Evolutionary conservation across 345 rosid genomes (phyloP), one percentile per base, ranked within the genome.

Genomic region (Euclidium syriacum): DNA sequence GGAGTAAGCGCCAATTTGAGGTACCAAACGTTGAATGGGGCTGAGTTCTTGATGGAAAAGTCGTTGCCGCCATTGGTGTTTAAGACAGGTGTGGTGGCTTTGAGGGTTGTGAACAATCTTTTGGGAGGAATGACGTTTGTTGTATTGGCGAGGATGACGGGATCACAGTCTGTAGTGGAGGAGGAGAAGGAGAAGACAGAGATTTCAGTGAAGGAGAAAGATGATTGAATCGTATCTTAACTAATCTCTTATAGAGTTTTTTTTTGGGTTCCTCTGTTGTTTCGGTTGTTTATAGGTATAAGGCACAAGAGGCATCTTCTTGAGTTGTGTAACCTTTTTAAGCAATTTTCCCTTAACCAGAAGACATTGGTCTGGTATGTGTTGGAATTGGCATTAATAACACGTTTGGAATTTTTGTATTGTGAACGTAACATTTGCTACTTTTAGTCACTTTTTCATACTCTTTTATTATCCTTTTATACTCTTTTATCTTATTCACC

Each of bases 51-150:
- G 64, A 35, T 90, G 65, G 99, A 70, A 2, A 86, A 81, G 34
- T 50, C 77, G n/a, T 59, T 83, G 52, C 81, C 96, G 5, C 81
- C 90, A 0, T 4, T 83, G 55, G 89, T 64, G 4, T 95, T 95
- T 66, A 90, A 90, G 90, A 75, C 81, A 3, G 79, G 96, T 0
- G 99, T 95, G 59, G 82, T 90, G 53, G 86, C 58, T 24, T 70
- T 95, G 70, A 78, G 99, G 65, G 78, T 86, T 74, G 58, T 72
- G 54, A 95, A 95, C 68, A 95, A 95, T 39, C 74, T 90, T 10
- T 70, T 88, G 33, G 96, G 99, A 4, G 99, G 99, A 5, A 76
- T 90, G 92, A 59, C 97, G 1, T 95, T 95, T 75, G 97, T 95
- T 20, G 34, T 82, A 4, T 58, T 95, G 64, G 99, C 96, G 10